Evolutionary conservation across 1,284 basidiomycete genomes (phyloP).

Genomic region (Puccinia horiana): DNA sequence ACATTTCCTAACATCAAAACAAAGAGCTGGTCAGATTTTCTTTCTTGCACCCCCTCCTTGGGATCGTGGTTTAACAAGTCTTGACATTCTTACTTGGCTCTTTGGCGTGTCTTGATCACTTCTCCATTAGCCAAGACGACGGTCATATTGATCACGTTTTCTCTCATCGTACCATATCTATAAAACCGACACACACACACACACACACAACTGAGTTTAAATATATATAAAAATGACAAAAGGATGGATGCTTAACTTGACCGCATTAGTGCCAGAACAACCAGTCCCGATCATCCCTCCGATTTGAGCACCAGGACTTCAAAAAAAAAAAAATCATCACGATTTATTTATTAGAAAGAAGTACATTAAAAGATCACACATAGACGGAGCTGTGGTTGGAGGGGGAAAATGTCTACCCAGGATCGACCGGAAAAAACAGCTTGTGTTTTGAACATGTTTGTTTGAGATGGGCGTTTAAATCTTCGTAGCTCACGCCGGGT

Average conservation of each 20-base stretch:
- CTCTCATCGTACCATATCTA: conserved; percentile 63
- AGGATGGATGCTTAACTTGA: conserved; percentile 74
- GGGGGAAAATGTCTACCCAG: conserved; percentile 55
- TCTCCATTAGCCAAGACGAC: conserved; percentile 80
- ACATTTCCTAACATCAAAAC: conserved; percentile 66
- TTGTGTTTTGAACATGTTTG: conserved; percentile 60
- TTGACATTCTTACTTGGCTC: conserved; percentile 65
- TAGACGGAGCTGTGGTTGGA: conserved; percentile 23
- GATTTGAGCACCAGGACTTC: conserved; percentile 69
- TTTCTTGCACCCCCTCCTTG: no score
- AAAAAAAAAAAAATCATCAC: not conserved
- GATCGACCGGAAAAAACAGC: conserved; percentile 80
- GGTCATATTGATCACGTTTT: conserved; percentile 60
- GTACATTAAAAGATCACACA: conserved; percentile 13
- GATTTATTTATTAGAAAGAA: not conserved
- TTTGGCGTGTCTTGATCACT: conserved; percentile 84
- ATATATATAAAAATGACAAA: conserved; percentile 79
- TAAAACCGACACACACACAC: no score
- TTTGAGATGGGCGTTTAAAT: conserved; percentile 74
- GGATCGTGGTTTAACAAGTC: no score
- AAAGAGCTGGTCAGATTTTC: not conserved
- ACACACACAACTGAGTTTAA: no score
- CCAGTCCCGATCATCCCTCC: conserved; percentile 85
- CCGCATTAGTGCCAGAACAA: conserved; percentile 71
- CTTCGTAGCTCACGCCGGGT: conserved; percentile 81